These are phyloP conservation scores for Phialophora expanda DNA, from an alignment of 2,329 filamentous ascomycete genomes.

Conservation along the genomic window DNA sequence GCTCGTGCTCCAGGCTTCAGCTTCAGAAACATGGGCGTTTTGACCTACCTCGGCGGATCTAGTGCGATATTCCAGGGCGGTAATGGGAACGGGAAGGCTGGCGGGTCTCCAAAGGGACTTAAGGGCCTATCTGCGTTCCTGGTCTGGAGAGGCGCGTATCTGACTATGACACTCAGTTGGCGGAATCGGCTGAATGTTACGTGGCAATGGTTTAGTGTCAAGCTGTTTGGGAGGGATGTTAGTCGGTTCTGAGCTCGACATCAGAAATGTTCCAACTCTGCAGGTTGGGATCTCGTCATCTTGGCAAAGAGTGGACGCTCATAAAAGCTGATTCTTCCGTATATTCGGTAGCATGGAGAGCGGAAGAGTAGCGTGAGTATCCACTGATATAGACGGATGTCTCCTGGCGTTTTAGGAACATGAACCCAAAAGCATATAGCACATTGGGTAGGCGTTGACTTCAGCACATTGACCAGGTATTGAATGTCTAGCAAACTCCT, in stretches of 20 bases:
- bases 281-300: not conserved
- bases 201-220: slow-evolving; percentile 52
- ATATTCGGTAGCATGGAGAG: not conserved
- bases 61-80: slow-evolving; percentile 62
- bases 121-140: slow-evolving; percentile 50
- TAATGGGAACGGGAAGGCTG: slow-evolving; percentile 33
- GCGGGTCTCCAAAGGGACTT: slow-evolving; percentile 46
- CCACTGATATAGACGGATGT: not conserved
- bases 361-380: not conserved
- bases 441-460: not conserved
- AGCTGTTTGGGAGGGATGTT: slow-evolving; percentile 52
- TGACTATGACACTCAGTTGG: slow-evolving; percentile 56
- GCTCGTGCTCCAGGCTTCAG: slow-evolving; percentile 50
- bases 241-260: slow-evolving; percentile 46
- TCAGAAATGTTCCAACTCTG: not conserved
- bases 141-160: slow-evolving; percentile 54
- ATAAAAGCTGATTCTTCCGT: not conserved
- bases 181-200: slow-evolving; percentile 50
- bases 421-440: not conserved
- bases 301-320: not conserved
- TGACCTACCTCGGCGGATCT: slow-evolving; percentile 65
- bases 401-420: not conserved
- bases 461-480: too few species aligned
- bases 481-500: not conserved
- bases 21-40: slow-evolving; percentile 62